Conservation (phyloP, 208 protist genomes). For the Trypanosoma scelopori region DNA sequence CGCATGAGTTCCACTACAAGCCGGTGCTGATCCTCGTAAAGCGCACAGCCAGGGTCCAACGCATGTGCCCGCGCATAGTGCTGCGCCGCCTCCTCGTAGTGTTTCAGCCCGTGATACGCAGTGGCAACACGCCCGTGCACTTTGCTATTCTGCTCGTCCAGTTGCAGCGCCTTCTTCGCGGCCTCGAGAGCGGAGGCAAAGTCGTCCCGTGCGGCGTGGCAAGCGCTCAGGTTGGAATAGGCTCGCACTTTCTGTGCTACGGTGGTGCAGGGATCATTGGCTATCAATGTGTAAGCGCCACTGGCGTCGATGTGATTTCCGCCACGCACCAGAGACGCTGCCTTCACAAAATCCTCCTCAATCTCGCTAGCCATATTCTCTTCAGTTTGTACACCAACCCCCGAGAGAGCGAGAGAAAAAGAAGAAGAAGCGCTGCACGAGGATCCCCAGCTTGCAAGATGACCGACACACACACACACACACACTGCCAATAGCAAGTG, state of each 20-base stretch:
- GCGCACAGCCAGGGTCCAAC: constrained; percentile 33
- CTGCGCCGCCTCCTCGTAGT: constrained; percentile 60
- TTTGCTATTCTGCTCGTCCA: constrained; percentile 57
- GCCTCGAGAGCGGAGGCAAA: constrained; percentile 51
- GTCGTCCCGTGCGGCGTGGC: constrained; percentile 60
- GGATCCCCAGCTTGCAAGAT: too few relatives aligned
- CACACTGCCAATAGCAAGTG: background rate
- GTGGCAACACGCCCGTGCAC: constrained; percentile 60
- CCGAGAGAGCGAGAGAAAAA: constrained; percentile 5
- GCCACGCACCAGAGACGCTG: constrained; percentile 45
- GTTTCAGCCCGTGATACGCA: constrained; percentile 66
- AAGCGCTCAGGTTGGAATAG: constrained; percentile 80
- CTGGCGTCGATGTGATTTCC: constrained; percentile 57
- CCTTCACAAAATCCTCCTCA: constrained; percentile 52
- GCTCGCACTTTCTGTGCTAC: constrained; percentile 48
- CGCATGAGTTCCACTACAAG: constrained; percentile 50
- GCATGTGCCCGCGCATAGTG: constrained; percentile 40
- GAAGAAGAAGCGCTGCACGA: constrained; percentile 3
- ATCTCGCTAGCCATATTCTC: background rate
- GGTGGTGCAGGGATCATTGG: constrained; percentile 14
- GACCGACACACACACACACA: too few relatives aligned
- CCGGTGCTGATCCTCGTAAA: constrained; percentile 36
- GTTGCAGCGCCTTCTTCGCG: constrained; percentile 45
- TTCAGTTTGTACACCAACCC: background rate
- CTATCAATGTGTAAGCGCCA: constrained; percentile 47